Conservation (phyloP, 2,329 filamentous ascomycete species). For the Elsinoe necatrix region DNA sequence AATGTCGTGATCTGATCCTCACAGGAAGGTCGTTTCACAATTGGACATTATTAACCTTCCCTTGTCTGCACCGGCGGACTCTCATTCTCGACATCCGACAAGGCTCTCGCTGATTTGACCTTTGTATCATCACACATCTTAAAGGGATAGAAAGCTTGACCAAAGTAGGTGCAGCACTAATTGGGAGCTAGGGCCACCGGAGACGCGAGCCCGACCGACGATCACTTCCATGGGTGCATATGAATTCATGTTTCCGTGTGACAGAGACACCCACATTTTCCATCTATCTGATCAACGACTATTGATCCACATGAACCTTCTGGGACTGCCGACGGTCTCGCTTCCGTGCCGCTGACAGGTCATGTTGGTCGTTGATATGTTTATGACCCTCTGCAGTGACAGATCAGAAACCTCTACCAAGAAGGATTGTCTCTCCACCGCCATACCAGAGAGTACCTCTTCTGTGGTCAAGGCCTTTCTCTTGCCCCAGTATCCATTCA, state of each 20-base stretch:
- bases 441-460: slow-evolving; percentile 78
- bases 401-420: slow-evolving; percentile 42
- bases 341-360: not conserved
- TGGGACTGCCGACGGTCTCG: not conserved
- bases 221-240: not conserved
- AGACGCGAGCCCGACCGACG: not conserved
- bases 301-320: slow-evolving; percentile 3
- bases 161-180: not conserved
- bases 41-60: not conserved
- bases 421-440: slow-evolving; percentile 59
- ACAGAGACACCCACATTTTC: slow-evolving; percentile 5
- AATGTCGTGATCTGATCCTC: not conserved
- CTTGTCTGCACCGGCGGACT: not conserved
- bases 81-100: not conserved
- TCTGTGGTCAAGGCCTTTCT: slow-evolving; percentile 68
- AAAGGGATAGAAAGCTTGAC: not conserved
- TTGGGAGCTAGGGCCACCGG: slow-evolving; percentile 1
- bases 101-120: not conserved
- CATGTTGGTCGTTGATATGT: not conserved
- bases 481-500: slow-evolving; percentile 83
- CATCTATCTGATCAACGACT: slow-evolving; percentile 11
- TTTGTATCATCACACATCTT: not conserved
- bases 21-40: too few relatives aligned
- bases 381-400: not conserved
- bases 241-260: slow-evolving; percentile 4